A percentile compares a stretch with the other conserved stretches of the same genome.
These are phyloP conservation scores for Coemansia sp. DNA, from an alignment of 192 early-diverging fungal species.

Conservation along the genomic window DNA sequence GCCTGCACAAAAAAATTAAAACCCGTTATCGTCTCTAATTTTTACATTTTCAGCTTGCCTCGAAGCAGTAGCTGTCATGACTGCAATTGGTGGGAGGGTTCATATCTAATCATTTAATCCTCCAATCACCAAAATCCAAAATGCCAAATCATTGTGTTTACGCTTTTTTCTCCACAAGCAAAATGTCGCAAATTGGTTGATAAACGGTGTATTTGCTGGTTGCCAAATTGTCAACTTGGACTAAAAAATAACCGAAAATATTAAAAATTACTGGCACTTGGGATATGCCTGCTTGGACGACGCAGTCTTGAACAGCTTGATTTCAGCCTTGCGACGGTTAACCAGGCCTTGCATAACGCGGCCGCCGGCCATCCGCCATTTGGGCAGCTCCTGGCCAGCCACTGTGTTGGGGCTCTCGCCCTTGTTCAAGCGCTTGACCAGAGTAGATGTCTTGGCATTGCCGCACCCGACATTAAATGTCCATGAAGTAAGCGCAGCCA, in stretches of 20 bases:
- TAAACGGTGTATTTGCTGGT: too few relatives aligned
- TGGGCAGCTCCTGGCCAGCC: conserved; percentile 42
- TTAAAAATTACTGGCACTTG: conserved; percentile 10
- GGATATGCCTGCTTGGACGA: conserved; percentile 24
- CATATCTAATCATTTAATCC: too few relatives aligned
- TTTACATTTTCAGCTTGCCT: too few relatives aligned
- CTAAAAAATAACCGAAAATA: not conserved
- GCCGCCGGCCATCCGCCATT: conserved; percentile 42
- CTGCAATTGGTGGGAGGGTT: too few relatives aligned
- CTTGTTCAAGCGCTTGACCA: conserved; percentile 36
- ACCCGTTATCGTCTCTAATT: too few relatives aligned
- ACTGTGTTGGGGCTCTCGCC: conserved; percentile 33
- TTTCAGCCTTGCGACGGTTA: conserved; percentile 30
- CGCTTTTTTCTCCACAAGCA: too few relatives aligned
- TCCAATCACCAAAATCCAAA: too few relatives aligned
- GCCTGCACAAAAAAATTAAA: too few relatives aligned
- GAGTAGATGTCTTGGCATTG: conserved; percentile 24
- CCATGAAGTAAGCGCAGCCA: conserved; percentile 45
- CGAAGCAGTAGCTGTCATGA: too few relatives aligned
- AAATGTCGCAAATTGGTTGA: too few relatives aligned
- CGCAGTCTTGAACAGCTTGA: conserved; percentile 31
- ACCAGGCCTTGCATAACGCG: conserved; percentile 24
- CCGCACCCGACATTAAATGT: conserved; percentile 45
- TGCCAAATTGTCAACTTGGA: too few relatives aligned
- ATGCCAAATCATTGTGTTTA: too few relatives aligned